Percentiles rank a stretch among this genome's conserved stretches.
phyloP scores from a whole-genome alignment of 2,329 filamentous ascomycete species.

The Scedosporium aurantiacum region DNA sequence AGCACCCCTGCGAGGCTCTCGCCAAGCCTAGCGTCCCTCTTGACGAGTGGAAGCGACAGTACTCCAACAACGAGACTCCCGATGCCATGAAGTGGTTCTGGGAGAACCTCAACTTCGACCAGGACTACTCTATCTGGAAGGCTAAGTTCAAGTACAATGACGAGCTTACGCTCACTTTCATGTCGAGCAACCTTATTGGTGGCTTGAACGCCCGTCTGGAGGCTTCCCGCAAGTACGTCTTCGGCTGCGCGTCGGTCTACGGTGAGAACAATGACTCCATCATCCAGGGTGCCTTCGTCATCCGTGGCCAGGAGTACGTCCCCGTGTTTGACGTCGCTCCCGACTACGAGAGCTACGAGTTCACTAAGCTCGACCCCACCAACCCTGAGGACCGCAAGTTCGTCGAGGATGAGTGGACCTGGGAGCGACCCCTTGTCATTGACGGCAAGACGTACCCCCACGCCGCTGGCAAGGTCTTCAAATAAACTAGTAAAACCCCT shows the following conservation, averaged over 20 bases:
- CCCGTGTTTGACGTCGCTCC: slow-evolving; percentile 95
- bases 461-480: slow-evolving; percentile 96
- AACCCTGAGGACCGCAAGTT: slow-evolving; percentile 78
- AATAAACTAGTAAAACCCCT: slow-evolving; percentile 49
- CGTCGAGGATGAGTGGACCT: slow-evolving; percentile 79
- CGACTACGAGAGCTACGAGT: slow-evolving; percentile 92
- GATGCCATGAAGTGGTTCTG: slow-evolving; percentile 95
- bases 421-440: slow-evolving; percentile 74
- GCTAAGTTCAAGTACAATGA: slow-evolving; percentile 98
- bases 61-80: slow-evolving; percentile 88
- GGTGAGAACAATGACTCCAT: slow-evolving; percentile 80
- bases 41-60: slow-evolving; percentile 98
- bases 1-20: slow-evolving; percentile 88
- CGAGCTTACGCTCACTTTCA: slow-evolving; percentile 94
- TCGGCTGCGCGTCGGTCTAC: slow-evolving; percentile 82
- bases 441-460: slow-evolving; percentile 82
- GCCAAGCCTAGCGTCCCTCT: slow-evolving; percentile 70
- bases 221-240: slow-evolving; percentile 95
- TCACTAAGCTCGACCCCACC: slow-evolving; percentile 88
- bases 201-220: slow-evolving; percentile 97
- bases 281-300: slow-evolving; percentile 85
- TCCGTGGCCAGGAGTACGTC: slow-evolving; percentile 78
- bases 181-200: slow-evolving; percentile 97
- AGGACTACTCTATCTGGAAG: slow-evolving; percentile 95
- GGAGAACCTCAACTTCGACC: slow-evolving; percentile 86